Conservation (phyloP, 768 basidiomycete genomes). For the Calocera cornea region DNA sequence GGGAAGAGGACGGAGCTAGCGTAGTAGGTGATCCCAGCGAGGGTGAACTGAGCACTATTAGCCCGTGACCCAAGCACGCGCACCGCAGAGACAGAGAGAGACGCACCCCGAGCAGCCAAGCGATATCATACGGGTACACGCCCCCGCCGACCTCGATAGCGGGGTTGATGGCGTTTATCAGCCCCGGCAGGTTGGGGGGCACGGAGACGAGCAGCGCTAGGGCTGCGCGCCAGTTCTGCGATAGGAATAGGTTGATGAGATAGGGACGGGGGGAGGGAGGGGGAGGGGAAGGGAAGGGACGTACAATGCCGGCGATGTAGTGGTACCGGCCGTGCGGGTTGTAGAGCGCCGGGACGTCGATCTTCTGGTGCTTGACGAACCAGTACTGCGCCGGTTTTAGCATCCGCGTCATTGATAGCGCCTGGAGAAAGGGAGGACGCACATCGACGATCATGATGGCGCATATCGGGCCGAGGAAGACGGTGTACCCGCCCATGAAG, state of each 20-base stretch:
- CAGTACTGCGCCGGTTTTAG: slow-evolving; percentile 42
- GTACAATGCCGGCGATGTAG: slow-evolving; percentile 61
- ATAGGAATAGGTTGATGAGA: background rate
- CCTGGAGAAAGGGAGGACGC: slow-evolving; percentile 18
- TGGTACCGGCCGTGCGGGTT: slow-evolving; percentile 61
- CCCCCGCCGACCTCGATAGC: slow-evolving; percentile 47
- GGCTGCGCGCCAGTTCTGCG: slow-evolving; percentile 72
- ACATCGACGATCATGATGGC: slow-evolving; percentile 54
- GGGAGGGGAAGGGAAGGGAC: background rate
- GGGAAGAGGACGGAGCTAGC: slow-evolving; percentile 28
- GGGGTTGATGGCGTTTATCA: slow-evolving; percentile 60
- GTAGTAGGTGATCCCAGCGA: slow-evolving; percentile 26
- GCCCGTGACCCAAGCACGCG: slow-evolving; percentile 6
- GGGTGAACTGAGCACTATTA: slow-evolving; percentile 25
- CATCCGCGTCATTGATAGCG: background rate
- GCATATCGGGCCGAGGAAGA: slow-evolving; percentile 76
- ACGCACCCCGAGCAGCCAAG: slow-evolving; percentile 64
- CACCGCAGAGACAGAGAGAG: background rate
- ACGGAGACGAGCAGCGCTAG: slow-evolving; percentile 55
- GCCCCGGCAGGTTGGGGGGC: slow-evolving; percentile 59
- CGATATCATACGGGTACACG: slow-evolving; percentile 47
- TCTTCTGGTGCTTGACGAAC: slow-evolving; percentile 54
- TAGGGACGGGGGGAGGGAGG: background rate
- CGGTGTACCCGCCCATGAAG: slow-evolving; percentile 74
- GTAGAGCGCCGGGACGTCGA: slow-evolving; percentile 79